Percentiles rank a stretch among this genome's conserved stretches.
Conservation (phyloP, 108 stramenopile species). For the Cylindrotheca fusiformis region DNA sequence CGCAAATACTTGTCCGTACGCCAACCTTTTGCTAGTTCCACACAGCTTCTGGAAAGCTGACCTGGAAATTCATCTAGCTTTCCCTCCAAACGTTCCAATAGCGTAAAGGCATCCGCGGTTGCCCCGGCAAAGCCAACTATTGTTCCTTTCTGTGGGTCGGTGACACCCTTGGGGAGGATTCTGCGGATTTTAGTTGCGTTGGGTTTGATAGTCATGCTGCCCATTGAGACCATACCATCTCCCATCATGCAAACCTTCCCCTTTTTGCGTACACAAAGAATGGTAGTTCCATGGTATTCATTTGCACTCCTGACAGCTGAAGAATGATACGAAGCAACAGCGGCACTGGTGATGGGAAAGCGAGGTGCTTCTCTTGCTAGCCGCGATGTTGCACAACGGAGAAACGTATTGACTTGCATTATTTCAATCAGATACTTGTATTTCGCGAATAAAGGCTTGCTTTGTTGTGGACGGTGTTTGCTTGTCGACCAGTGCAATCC, state of each 20-base stretch:
- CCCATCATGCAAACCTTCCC: constrained; percentile 98
- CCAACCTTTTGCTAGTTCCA: constrained; percentile 98
- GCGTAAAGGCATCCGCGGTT: constrained; percentile 97
- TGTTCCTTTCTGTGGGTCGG: constrained; percentile 53
- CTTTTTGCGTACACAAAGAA: constrained; percentile 94
- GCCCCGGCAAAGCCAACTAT: constrained; percentile 97
- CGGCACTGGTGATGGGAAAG: neutral
- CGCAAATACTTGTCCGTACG: constrained; percentile 97
- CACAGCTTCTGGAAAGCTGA: constrained; percentile 90
- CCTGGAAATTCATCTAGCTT: constrained; percentile 97
- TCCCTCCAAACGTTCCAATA: constrained; percentile 93
- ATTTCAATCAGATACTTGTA: too few relatives aligned
- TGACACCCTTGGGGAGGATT: constrained; percentile 54
- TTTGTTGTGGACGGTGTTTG: too few relatives aligned
- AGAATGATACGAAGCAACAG: constrained; percentile 25
- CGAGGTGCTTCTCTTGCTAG: too few relatives aligned
- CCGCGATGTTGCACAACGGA: too few relatives aligned
- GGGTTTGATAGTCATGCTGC: constrained; percentile 88
- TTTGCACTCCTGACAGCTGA: constrained; percentile 1
- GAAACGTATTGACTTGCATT: too few relatives aligned
- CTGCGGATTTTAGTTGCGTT: constrained; percentile 94
- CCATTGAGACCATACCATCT: constrained; percentile 98
- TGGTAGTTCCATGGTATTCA: constrained; percentile 64
- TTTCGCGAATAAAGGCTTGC: too few relatives aligned
- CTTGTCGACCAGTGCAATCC: too few relatives aligned